phyloP scores from a whole-genome alignment of 2,329 filamentous ascomycete species.

The Beauveria sp. region DNA sequence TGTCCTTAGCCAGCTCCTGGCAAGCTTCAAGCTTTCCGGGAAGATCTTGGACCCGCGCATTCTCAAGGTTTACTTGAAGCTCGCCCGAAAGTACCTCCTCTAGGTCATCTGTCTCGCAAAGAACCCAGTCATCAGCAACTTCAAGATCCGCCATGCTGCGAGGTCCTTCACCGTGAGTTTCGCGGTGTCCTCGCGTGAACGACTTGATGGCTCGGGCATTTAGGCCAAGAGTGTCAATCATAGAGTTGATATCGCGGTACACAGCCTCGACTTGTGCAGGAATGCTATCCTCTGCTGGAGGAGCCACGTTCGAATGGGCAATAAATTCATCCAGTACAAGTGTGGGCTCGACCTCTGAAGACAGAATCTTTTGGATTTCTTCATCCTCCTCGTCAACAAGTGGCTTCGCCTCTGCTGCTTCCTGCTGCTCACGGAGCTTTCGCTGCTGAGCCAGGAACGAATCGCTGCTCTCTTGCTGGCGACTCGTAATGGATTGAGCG shows the following conservation, averaged over 20 bases:
- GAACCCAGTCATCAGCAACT: slow-evolving; percentile 58
- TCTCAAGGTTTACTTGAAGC: slow-evolving; percentile 56
- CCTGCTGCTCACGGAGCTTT: slow-evolving; percentile 44
- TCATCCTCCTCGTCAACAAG: slow-evolving; percentile 64
- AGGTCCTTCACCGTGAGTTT: slow-evolving; percentile 42
- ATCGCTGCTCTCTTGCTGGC: slow-evolving; percentile 34
- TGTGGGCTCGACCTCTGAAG: slow-evolving; percentile 53
- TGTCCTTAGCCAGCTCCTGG: slow-evolving; percentile 60
- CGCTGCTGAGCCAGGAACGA: slow-evolving; percentile 43
- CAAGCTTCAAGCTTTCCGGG: slow-evolving; percentile 61
- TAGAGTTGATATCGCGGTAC: slow-evolving; percentile 80
- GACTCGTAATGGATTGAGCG: slow-evolving; percentile 32
- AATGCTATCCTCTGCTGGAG: slow-evolving; percentile 48
- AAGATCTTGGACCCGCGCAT: slow-evolving; percentile 61
- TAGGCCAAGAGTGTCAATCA: slow-evolving; percentile 87
- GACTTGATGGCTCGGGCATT: slow-evolving; percentile 63
- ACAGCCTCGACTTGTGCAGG: slow-evolving; percentile 57
- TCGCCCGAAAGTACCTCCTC: slow-evolving; percentile 54
- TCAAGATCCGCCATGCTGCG: slow-evolving; percentile 63
- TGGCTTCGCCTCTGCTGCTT: slow-evolving; percentile 48
- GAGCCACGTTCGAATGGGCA: slow-evolving; percentile 48
- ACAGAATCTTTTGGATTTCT: slow-evolving; percentile 55
- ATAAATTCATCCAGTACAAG: slow-evolving; percentile 60
- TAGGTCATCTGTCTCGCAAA: slow-evolving; percentile 69
- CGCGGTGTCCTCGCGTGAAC: slow-evolving; percentile 61